phyloP scores from a whole-genome alignment of 2,329 filamentous ascomycete species.

The Arthroderma uncinatum region DNA sequence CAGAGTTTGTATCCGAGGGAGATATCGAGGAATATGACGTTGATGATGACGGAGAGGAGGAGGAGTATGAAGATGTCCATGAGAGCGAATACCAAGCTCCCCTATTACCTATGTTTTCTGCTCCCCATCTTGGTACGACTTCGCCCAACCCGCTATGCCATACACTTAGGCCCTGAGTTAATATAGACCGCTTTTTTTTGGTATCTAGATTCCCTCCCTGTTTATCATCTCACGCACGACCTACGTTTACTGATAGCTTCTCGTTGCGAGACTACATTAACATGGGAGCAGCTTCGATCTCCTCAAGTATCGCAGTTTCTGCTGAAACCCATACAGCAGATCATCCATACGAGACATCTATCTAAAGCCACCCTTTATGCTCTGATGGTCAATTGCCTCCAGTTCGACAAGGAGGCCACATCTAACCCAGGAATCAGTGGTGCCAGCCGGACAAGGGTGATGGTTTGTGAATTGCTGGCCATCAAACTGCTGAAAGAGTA shows the following conservation, averaged over 20 bases:
- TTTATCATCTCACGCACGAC: slow-evolving; percentile 82
- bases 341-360: slow-evolving; percentile 73
- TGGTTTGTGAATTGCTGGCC: slow-evolving; percentile 81
- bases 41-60: slow-evolving; percentile 31
- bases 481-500: slow-evolving; percentile 87
- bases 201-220: slow-evolving; percentile 62
- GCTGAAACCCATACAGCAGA: slow-evolving; percentile 86
- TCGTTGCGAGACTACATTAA: slow-evolving; percentile 79
- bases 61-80: slow-evolving; percentile 27
- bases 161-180: background rate
- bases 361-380: slow-evolving; percentile 79
- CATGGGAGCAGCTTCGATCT: slow-evolving; percentile 92
- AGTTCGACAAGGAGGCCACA: slow-evolving; percentile 81
- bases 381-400: slow-evolving; percentile 83
- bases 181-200: background rate
- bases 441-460: slow-evolving; percentile 69
- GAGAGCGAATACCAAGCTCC: slow-evolving; percentile 34
- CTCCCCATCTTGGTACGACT: slow-evolving; percentile 58
- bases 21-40: slow-evolving; percentile 31
- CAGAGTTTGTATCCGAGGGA: slow-evolving; percentile 9
- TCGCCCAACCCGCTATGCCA: background rate
- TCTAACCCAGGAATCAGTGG: slow-evolving; percentile 73
- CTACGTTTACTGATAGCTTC: slow-evolving; percentile 75
- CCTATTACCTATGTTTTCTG: slow-evolving; percentile 67
- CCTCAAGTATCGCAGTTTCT: slow-evolving; percentile 93